These are phyloP conservation scores for Fusarium caatingaense DNA, from an alignment of 2,329 filamentous ascomycete species.

Conservation along the genomic window DNA sequence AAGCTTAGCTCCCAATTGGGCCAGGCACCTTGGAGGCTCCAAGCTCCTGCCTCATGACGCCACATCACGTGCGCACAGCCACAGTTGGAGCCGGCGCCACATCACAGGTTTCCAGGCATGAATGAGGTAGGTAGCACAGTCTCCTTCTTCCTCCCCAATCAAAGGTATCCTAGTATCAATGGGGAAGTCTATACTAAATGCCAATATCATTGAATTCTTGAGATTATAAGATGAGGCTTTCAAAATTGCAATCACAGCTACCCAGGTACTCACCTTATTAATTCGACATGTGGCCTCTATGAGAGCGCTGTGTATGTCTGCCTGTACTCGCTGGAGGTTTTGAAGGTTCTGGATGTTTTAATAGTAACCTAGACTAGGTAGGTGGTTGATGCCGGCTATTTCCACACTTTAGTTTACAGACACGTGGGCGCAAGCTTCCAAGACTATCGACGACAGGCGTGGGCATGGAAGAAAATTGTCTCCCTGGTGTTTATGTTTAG, in stretches of 20 bases:
- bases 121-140: not conserved
- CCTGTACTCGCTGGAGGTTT: not conserved
- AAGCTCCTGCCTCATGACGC: conserved; percentile 34
- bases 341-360: conserved; percentile 16
- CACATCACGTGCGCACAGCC: conserved; percentile 35
- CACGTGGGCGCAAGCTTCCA: conserved; percentile 5
- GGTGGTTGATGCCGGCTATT: conserved; percentile 35
- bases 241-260: too few relatives aligned
- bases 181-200: not conserved
- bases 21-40: conserved; percentile 23
- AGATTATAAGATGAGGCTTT: not conserved
- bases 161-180: not conserved
- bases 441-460: not conserved
- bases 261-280: not conserved
- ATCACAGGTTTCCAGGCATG: not conserved
- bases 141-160: not conserved
- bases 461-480: not conserved
- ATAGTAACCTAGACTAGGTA: not conserved
- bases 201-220: not conserved
- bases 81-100: conserved; percentile 25
- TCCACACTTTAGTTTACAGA: conserved; percentile 20
- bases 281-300: not conserved
- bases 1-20: conserved; percentile 49
- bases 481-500: not conserved
- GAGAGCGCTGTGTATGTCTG: not conserved